These are phyloP conservation scores for Cocos nucifera DNA, from an alignment of 176 grass and related monocot species.

Conservation along the genomic window DNA sequence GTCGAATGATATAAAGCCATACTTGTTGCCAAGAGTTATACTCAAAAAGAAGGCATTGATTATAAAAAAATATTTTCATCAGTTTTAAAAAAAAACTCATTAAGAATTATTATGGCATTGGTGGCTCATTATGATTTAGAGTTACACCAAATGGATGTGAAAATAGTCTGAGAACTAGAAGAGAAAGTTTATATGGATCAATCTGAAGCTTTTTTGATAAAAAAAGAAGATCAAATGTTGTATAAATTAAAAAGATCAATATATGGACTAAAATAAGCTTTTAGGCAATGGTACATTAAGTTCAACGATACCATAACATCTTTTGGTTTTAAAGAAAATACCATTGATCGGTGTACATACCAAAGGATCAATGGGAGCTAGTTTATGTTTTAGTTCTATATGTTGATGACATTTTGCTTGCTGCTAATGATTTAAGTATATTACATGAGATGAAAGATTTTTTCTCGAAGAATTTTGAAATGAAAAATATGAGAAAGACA, in stretches of 20 bases:
- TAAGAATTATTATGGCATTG: no score
- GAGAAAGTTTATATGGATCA: not conserved
- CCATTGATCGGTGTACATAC: slow-evolving; percentile 8
- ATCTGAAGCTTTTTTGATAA: no score
- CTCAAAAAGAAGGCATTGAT: no score
- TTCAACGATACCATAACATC: slow-evolving; percentile 3
- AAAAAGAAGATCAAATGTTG: slow-evolving; percentile 7
- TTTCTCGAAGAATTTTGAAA: slow-evolving; percentile 24
- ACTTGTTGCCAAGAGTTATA: no score
- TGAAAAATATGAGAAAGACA: slow-evolving; percentile 16
- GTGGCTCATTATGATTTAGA: no score
- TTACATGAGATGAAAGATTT: slow-evolving; percentile 10
- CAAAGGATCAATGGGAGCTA: slow-evolving; percentile 15
- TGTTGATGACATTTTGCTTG: slow-evolving; percentile 17
- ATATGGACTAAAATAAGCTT: slow-evolving; percentile 26
- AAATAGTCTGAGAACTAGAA: slow-evolving; percentile 4
- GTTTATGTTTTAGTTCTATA: slow-evolving; percentile 10
- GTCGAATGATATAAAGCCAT: no score
- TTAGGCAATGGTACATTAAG: slow-evolving; percentile 13
- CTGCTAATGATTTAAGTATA: not conserved
- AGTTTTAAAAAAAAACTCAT: no score
- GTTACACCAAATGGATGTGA: no score
- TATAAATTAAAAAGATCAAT: slow-evolving; percentile 24
- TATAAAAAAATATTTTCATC: no score
- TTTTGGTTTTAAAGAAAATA: slow-evolving; percentile 10